phyloP scores from a whole-genome alignment of 768 basidiomycete species.

The Glaciozyma martinii region DNA sequence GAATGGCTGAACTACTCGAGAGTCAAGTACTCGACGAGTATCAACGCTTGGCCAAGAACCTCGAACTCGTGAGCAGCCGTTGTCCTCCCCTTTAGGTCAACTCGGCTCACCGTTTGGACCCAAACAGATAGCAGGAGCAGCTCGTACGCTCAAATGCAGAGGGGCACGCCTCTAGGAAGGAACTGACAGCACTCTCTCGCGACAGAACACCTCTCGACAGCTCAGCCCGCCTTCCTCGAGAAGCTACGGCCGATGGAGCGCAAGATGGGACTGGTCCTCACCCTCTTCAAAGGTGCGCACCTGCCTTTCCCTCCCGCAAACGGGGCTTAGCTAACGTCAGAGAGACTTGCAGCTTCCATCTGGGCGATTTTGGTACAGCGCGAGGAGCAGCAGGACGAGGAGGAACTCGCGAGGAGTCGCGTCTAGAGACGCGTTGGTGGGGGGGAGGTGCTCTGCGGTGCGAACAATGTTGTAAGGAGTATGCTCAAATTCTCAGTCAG shows the following conservation, averaged over 20 bases:
- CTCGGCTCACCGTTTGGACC: not conserved
- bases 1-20: conserved; percentile 12
- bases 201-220: conserved; percentile 61
- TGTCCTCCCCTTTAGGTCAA: not conserved
- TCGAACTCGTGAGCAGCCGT: conserved; percentile 25
- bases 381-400: conserved; percentile 29
- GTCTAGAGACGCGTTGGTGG: not conserved
- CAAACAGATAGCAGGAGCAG: no score
- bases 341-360: conserved; percentile 48
- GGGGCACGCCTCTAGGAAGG: no score
- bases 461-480: not conserved
- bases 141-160: not conserved
- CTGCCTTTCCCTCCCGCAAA: no score
- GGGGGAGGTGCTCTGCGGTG: no score
- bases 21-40: no score
- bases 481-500: not conserved
- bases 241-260: conserved; percentile 73
- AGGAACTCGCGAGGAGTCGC: conserved; percentile 41
- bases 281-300: conserved; percentile 74
- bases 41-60: conserved; percentile 17
- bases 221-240: conserved; percentile 64
- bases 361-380: conserved; percentile 68
- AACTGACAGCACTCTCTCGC: not conserved
- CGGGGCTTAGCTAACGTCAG: not conserved
- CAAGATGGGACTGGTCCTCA: conserved; percentile 91